Evolutionary conservation across 345 rosid species (phyloP).

Genomic region (Litchi chinensis): DNA sequence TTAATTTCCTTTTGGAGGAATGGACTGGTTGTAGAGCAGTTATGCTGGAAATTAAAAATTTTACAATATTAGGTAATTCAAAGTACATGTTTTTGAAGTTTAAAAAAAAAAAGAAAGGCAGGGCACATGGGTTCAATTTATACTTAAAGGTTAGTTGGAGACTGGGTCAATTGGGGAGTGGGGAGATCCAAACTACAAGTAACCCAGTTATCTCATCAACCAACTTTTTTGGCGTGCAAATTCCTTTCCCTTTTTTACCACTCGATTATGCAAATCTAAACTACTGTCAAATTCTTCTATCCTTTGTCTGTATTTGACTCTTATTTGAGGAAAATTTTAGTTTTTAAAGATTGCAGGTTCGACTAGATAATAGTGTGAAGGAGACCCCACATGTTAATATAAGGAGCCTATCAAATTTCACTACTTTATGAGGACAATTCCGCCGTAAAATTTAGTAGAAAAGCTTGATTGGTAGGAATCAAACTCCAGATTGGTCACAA

Average conservation of each 20-base stretch:
- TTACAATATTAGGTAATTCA: neutral
- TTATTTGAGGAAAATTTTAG: neutral
- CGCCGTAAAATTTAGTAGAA: neutral
- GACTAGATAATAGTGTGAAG: neutral
- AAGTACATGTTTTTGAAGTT: neutral
- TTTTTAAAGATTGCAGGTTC: neutral
- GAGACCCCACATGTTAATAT: neutral
- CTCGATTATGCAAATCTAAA: neutral
- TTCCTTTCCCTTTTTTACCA: neutral
- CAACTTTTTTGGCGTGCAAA: conserved; percentile 20
- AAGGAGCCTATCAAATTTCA: neutral
- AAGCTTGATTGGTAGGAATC: too few species aligned
- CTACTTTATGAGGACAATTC: too few species aligned
- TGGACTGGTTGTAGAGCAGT: neutral
- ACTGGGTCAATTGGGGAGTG: too few species aligned
- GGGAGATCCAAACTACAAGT: neutral
- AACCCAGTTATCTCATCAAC: neutral
- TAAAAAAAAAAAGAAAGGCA: neutral
- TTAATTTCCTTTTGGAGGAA: neutral
- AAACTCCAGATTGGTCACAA: too few species aligned
- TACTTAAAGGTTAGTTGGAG: too few species aligned
- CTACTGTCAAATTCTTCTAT: neutral
- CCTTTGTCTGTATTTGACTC: neutral
- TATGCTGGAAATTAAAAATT: neutral
- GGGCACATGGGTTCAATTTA: neutral